A percentile compares a stretch with the other conserved stretches of the same genome.
Conservation (phyloP, 495 filamentous ascomycete genomes). For the Trichoderma gamsii region DNA sequence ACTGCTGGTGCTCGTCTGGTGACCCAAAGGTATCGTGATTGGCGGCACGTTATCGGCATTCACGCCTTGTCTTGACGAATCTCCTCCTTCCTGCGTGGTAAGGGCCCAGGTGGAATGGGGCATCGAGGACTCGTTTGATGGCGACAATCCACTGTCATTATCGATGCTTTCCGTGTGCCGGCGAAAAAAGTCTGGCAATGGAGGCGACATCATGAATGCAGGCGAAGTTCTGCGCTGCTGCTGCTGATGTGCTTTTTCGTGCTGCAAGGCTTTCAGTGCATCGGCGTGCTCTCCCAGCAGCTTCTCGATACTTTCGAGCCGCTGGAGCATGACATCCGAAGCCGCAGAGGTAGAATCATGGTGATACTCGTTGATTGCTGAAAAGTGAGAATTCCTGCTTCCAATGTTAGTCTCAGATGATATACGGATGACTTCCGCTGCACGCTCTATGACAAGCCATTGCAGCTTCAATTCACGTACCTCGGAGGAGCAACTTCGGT, state of each 20-base stretch:
- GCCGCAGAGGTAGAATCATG: background rate
- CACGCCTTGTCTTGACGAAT: background rate
- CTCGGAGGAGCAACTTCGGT: background rate
- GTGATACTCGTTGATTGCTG: background rate
- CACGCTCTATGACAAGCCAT: background rate
- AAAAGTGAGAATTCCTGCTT: background rate
- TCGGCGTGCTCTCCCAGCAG: background rate
- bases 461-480: background rate
- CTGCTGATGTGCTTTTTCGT: background rate
- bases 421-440: background rate
- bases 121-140: background rate
- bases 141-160: background rate
- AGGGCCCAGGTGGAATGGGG: slow-evolving; percentile 4
- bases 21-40: slow-evolving; percentile 1
- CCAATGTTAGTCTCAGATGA: background rate
- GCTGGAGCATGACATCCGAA: background rate
- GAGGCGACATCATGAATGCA: background rate
- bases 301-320: background rate
- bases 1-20: slow-evolving; percentile 2
- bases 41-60: background rate
- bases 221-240: background rate
- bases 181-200: background rate
- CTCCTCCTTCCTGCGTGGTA: background rate
- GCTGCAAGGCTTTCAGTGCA: background rate
- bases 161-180: background rate